Evolutionary conservation across 306 rosid genomes (phyloP).

Genomic region (Sicyos edulis): DNA sequence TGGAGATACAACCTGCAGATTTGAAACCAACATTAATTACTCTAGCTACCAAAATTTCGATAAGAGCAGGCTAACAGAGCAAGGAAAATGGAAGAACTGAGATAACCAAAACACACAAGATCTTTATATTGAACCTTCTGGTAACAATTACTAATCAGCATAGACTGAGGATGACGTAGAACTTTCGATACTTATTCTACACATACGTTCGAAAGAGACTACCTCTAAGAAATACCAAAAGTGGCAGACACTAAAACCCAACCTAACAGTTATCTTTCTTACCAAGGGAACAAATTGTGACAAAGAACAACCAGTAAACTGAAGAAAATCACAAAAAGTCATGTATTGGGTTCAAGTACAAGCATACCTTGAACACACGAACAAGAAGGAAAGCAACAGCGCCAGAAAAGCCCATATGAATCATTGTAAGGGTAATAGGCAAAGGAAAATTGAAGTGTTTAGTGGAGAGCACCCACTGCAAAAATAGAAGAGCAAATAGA

Average conservation of each 20-base stretch:
- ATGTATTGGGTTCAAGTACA: neutral
- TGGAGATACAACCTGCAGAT: conserved; percentile 79
- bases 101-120: neutral
- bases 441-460: conserved; percentile 85
- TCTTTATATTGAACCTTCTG: neutral
- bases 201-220: neutral
- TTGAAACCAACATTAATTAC: conserved; percentile 15
- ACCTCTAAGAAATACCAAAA: conserved; percentile 5
- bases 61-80: neutral
- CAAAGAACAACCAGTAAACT: neutral
- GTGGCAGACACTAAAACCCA: neutral
- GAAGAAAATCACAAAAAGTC: neutral
- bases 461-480: conserved; percentile 96
- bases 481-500: conserved; percentile 6
- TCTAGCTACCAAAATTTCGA: conserved; percentile 4
- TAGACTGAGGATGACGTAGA: neutral
- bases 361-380: conserved; percentile 79
- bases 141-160: neutral
- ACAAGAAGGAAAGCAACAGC: conserved; percentile 80
- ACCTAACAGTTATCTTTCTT: neutral
- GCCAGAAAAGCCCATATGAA: conserved; percentile 96
- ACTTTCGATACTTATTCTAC: neutral
- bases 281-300: neutral
- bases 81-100: neutral
- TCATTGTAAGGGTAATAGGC: conserved; percentile 93